Evolutionary conservation across 495 filamentous ascomycete genomes (phyloP), one percentile per base, ranked within the genome.

Genomic region (Daldinia vernicosa): DNA sequence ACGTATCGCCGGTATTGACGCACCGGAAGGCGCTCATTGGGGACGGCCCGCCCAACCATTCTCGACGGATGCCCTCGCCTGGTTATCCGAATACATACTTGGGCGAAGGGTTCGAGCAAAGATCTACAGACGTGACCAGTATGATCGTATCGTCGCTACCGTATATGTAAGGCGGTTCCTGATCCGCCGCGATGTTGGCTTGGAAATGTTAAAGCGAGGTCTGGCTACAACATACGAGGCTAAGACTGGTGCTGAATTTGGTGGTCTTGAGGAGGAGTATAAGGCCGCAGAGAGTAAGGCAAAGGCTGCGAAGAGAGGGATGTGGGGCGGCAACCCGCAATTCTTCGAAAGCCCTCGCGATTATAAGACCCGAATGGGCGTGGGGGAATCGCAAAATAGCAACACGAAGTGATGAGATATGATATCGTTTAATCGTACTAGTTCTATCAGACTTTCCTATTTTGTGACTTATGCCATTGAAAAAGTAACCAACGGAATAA

Each of bases 181-280:
- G 24, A 77, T 88, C 17, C 87, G 88, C 56, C 85, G 87, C 57
- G 95, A 99, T 79, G 93, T 98, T 6, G 93, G 94, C 2, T 83
- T 93, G 66, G 91, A 95, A 77, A 95, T 99, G 94, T 77, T 99
- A 69, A 89, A 86, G 79, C 84, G 79, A 27, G 95, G 95, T 2
- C 78, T 95, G 69, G 96, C 95, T 17, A 94, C 91, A 0, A 90
- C 96, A 4, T 99, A 97, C 76, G 95, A 98, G 78, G 94, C 92
- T 22, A 97, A 94, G 80, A 85, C 80, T 9, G 94, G 93, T 7
- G 89, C 89, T 2, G 95, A 98, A 78, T 99, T 95, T 81, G 95
- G 95, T 4, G 87, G 88, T 3, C 77, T 84, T 60, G 86, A 89
- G 66, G 80, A 82, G 60, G 83, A 84, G 61, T 98, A 97, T 78